Evolutionary conservation across 1,284 basidiomycete genomes (phyloP).

Genomic region (Melampsora americana): DNA sequence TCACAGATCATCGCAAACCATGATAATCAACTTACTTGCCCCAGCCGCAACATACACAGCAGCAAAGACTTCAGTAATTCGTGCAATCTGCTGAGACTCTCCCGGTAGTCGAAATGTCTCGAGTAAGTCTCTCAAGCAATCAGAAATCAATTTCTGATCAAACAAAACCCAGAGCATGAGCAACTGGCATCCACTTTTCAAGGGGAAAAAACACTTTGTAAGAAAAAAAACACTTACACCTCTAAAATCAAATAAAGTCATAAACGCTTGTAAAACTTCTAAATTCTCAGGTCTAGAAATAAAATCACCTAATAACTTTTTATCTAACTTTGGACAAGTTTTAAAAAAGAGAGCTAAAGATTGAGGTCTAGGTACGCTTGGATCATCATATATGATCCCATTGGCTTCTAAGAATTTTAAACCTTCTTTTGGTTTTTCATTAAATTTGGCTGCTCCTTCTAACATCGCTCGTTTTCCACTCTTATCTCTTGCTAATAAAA

Average conservation of each 20-base stretch:
- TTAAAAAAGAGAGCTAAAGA: conserved; percentile 76
- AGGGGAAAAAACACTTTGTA: background rate
- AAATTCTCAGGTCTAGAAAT: conserved; percentile 84
- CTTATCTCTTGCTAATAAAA: conserved; percentile 69
- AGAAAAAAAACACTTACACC: conserved; percentile 61
- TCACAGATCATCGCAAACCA: background rate
- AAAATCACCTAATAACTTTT: conserved; percentile 89
- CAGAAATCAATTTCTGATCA: conserved; percentile 80
- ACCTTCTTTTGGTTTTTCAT: conserved; percentile 89
- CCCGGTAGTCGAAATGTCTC: conserved; percentile 94
- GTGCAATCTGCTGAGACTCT: conserved; percentile 86
- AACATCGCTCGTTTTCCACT: conserved; percentile 81
- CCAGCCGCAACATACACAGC: conserved; percentile 78
- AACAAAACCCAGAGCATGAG: background rate
- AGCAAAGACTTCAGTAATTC: conserved; percentile 94
- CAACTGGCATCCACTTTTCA: conserved; percentile 45
- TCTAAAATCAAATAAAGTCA: conserved; percentile 84
- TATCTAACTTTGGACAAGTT: conserved; percentile 79
- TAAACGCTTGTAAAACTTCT: conserved; percentile 80
- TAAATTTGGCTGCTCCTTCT: conserved; percentile 81
- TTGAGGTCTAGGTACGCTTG: conserved; percentile 63
- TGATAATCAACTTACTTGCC: conserved; percentile 62
- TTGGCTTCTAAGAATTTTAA: conserved; percentile 86
- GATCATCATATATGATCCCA: conserved; percentile 64
- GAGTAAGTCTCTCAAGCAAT: conserved; percentile 89